Evolutionary conservation across 805 yeast genomes (phyloP), one percentile per base, ranked within the genome.

Genomic region (Candida adriatica): DNA sequence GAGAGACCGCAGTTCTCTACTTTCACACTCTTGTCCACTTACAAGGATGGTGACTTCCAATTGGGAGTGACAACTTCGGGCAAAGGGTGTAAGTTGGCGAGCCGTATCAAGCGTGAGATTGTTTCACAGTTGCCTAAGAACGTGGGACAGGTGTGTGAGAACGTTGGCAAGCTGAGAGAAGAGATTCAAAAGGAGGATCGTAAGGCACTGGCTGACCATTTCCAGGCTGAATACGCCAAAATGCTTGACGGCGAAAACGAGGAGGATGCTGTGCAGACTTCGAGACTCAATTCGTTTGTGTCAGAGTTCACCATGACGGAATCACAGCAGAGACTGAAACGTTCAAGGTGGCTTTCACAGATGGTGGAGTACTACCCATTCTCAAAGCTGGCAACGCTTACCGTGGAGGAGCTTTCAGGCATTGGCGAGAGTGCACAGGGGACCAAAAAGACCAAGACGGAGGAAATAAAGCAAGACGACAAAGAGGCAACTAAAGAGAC

Each of bases 301-400:
- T 59, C 67, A 15, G 87, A 79, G 43, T 73, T 74, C 43, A 63
- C 66, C 35, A 68, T 67, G 69, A 60, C 70, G 7, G 67, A 62
- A 35, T 66, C 68, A 33, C 68, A 72, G 33, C 62, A 63, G 40
- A 74, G 68, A 39, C 50, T 64, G 21, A 76, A 76, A 47, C 65
- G 92, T 45, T 66, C 85, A 17, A 68, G 94, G 48, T 90, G 95
- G 94, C 60, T 88, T 33, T 73, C 87, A 3, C 96, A 88, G 50
- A 73, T 87, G 31, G 90, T 90, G 31, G 96, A 88, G 48, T 88
- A 90, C 54, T 88, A 74, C 48, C 97, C 97, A 3, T 62, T 88
- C 26, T 59, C 63, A 6, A 68, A 73, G 45, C 64, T 88, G 24
- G 77, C 79, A 2, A 62, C 64, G 3, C 49, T 88, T 1, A 68